Conservation (phyloP, 1,284 basidiomycete genomes). For the Inonotus hispidus region DNA sequence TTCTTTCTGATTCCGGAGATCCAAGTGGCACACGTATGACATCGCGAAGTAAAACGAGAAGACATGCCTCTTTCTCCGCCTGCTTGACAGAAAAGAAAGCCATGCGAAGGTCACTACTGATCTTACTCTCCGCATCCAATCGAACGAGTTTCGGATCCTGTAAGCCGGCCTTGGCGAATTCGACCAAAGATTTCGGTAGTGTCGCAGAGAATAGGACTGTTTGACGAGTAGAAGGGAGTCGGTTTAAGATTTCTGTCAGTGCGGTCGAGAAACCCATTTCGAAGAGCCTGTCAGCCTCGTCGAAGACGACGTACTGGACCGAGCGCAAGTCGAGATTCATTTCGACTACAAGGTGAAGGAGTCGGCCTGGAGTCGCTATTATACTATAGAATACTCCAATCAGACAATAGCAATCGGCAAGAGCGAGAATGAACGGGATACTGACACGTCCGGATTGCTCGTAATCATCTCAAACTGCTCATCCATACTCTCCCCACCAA, state of each 20-base stretch:
- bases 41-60: slow-evolving; percentile 82
- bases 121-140: slow-evolving; percentile 93
- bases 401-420: neutral
- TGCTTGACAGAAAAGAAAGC: slow-evolving; percentile 93
- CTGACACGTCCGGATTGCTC: slow-evolving; percentile 91
- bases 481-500: slow-evolving; percentile 94
- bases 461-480: slow-evolving; percentile 97
- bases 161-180: slow-evolving; percentile 96
- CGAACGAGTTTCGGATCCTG: slow-evolving; percentile 93
- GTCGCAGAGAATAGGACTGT: slow-evolving; percentile 96
- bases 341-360: slow-evolving; percentile 93
- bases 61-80: slow-evolving; percentile 90
- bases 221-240: slow-evolving; percentile 83
- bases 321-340: slow-evolving; percentile 93
- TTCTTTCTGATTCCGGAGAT: slow-evolving; percentile 26
- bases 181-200: slow-evolving; percentile 91
- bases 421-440: slow-evolving; percentile 23
- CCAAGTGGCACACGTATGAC: slow-evolving; percentile 78
- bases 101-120: slow-evolving; percentile 90
- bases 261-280: slow-evolving; percentile 97
- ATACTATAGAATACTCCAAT: slow-evolving; percentile 52
- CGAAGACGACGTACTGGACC: slow-evolving; percentile 91
- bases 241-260: slow-evolving; percentile 85
- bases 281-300: slow-evolving; percentile 97
- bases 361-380: slow-evolving; percentile 95